Conservation (phyloP, 2,329 filamentous ascomycete genomes). For the Fusarium sterilihyphosum region DNA sequence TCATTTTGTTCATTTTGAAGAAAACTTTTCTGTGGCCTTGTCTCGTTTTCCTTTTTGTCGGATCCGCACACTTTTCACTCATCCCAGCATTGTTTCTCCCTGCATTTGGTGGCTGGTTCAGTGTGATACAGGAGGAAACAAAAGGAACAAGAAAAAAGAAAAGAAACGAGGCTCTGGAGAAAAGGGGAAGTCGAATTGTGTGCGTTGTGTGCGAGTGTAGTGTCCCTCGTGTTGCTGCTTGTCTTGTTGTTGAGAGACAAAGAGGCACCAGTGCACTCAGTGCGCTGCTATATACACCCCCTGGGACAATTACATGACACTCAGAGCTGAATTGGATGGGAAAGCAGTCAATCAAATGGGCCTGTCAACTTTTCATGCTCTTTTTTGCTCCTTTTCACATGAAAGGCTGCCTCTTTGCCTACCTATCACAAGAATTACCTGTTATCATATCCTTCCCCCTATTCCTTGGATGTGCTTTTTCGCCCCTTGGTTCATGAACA, state of each 20-base stretch:
- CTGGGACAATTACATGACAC: constrained; percentile 7
- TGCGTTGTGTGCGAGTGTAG: constrained; percentile 30
- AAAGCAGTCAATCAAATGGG: constrained; percentile 32
- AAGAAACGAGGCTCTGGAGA: constrained; percentile 18
- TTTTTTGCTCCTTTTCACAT: constrained; percentile 35
- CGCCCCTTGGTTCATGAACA: constrained; percentile 16
- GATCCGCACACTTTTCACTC: constrained; percentile 11
- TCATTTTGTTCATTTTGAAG: constrained; percentile 4
- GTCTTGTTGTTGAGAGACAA: constrained; percentile 36
- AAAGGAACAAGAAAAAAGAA: constrained; percentile 30
- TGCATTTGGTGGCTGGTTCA: constrained; percentile 29
- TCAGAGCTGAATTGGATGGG: constrained; percentile 35
- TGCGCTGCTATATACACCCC: constrained; percentile 30
- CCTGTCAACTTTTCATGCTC: constrained; percentile 27
- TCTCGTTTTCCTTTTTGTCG: constrained; percentile 23
- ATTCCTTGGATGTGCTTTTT: constrained; percentile 8
- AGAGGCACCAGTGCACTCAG: constrained; percentile 17
- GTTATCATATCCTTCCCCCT: constrained; percentile 17
- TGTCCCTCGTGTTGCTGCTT: constrained; percentile 32
- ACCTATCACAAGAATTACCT: constrained; percentile 22
- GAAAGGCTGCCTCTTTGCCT: constrained; percentile 30
- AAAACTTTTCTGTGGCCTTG: constrained; percentile 27
- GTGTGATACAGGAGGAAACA: constrained; percentile 23
- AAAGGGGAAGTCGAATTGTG: constrained; percentile 33
- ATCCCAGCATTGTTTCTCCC: constrained; percentile 27